Evolutionary conservation across 1,284 basidiomycete genomes (phyloP).

Genomic region (Trichosporon inkin): DNA sequence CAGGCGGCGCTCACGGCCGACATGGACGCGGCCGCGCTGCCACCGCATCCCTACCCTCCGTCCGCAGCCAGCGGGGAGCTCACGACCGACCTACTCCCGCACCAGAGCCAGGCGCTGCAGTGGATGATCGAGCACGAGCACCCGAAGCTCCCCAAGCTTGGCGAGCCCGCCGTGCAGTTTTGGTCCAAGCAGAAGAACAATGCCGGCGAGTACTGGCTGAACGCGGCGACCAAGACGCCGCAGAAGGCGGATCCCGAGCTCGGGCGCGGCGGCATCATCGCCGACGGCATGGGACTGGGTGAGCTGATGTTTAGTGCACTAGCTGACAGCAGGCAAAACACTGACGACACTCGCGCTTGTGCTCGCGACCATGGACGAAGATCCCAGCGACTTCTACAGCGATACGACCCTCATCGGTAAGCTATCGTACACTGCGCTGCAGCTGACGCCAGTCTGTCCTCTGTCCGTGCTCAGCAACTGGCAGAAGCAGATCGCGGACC

Average conservation of each 20-base stretch:
- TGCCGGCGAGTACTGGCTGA: slow-evolving; percentile 39
- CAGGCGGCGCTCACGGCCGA: slow-evolving; percentile 42
- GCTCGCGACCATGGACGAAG: slow-evolving; percentile 66
- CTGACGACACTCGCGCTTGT: slow-evolving; percentile 73
- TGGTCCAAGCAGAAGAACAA: slow-evolving; percentile 65
- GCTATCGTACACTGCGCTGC: slow-evolving; percentile 22
- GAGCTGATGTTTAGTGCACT: neutral
- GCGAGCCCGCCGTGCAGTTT: slow-evolving; percentile 75
- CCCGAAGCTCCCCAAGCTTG: slow-evolving; percentile 63
- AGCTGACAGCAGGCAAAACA: slow-evolving; percentile 62
- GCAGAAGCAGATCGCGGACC: slow-evolving; percentile 80
- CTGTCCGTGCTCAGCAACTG: slow-evolving; percentile 85
- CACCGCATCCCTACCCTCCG: slow-evolving; percentile 58
- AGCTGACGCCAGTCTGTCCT: slow-evolving; percentile 62
- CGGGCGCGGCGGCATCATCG: slow-evolving; percentile 76
- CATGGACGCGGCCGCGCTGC: slow-evolving; percentile 39
- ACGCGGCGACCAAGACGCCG: slow-evolving; percentile 74
- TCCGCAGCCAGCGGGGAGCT: slow-evolving; percentile 62
- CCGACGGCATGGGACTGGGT: slow-evolving; percentile 78
- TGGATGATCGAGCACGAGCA: slow-evolving; percentile 77
- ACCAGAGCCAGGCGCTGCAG: slow-evolving; percentile 55
- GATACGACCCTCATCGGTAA: slow-evolving; percentile 70
- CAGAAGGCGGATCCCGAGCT: slow-evolving; percentile 62
- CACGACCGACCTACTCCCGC: slow-evolving; percentile 66
- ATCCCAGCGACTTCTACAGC: slow-evolving; percentile 55